Base-by-base conservation (phyloP, 495 filamentous ascomycete species). In the Podospora conica region DNA sequence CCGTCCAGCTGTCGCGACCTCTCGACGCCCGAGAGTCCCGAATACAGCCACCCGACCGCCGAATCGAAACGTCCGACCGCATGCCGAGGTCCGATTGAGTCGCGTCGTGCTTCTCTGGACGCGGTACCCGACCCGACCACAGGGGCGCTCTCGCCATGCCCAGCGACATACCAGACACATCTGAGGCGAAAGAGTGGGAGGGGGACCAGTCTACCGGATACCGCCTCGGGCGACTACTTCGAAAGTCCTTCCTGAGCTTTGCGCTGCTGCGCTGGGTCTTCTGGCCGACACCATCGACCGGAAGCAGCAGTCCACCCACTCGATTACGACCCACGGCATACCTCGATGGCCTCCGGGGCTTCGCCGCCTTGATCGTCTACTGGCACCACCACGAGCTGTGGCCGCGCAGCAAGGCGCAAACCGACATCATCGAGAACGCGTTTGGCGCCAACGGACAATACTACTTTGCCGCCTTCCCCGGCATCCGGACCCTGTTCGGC, bases 331-430 rank as follows among this genome's bases (percentile, higher is more conserved):
- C 76, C 54, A 81, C 77, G 23, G 76, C 77, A 29, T 80, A 84
- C 28, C 78, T 83, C 27, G 79, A 82, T 66, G 80, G 79, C 55
- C 75, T 82, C 31, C 68, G 80, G 9, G 80, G 79, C 2, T 76
- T 82, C 63, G 79, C 80, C n/a, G 77, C 80, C 11, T 77, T 81
- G 28, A 72, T 82, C 40, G 80, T 82, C 27, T 79, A 79, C 66
- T 79, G 77, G 75, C 79, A 82, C 65, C 80, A 82, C 66, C 76
- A 79, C 66, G 71, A 77, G 27, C 73, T 81, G 0, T 81, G 78
- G 78, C 69, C 74, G 9, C 74, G 75, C 40, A 55, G 57, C 31
- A 60, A 40, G 29, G 56, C 76, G 1, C 69, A 75, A 58, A 66
- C 66, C 58, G 62, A 60, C 64, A 64, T 69, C 23, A 64, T 80